Evolutionary conservation across 139 green algal species (phyloP).

Genomic region (Pleodorina starrii): DNA sequence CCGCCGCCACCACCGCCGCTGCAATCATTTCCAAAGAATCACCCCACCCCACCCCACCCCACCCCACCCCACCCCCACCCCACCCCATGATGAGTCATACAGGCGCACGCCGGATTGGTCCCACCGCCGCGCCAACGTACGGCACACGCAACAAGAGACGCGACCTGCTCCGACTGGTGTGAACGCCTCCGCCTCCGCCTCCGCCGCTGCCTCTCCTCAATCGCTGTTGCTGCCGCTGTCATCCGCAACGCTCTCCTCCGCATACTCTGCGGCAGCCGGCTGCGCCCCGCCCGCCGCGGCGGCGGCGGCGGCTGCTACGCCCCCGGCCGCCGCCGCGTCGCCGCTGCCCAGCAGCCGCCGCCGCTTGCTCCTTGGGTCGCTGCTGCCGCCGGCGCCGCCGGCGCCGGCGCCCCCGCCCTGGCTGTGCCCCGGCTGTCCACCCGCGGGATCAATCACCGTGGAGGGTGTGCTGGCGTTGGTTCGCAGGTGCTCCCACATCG

Average conservation of each 20-base stretch:
- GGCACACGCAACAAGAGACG: no score
- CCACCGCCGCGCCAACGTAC: no score
- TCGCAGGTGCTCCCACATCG: constrained; percentile 78
- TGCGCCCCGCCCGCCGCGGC: neutral
- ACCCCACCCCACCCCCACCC: no score
- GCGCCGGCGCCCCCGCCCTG: neutral
- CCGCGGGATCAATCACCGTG: constrained; percentile 70
- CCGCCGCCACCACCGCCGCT: no score
- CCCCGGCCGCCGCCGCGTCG: neutral
- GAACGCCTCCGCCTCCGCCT: neutral
- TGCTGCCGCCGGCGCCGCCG: neutral
- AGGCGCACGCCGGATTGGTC: no score
- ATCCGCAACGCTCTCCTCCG: constrained; percentile 3
- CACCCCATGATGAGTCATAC: no score
- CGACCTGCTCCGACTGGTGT: no score
- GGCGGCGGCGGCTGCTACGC: neutral
- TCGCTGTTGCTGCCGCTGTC: constrained; percentile 42
- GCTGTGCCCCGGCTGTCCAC: neutral
- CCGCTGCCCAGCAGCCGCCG: neutral
- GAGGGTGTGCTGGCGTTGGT: constrained; percentile 79
- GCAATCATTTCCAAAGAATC: no score
- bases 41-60: no score
- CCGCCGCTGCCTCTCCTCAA: neutral
- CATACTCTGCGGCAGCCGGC: neutral
- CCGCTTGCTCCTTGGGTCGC: neutral